phyloP scores from a whole-genome alignment of 2,329 filamentous ascomycete species.

The Colletotrichum lini region DNA sequence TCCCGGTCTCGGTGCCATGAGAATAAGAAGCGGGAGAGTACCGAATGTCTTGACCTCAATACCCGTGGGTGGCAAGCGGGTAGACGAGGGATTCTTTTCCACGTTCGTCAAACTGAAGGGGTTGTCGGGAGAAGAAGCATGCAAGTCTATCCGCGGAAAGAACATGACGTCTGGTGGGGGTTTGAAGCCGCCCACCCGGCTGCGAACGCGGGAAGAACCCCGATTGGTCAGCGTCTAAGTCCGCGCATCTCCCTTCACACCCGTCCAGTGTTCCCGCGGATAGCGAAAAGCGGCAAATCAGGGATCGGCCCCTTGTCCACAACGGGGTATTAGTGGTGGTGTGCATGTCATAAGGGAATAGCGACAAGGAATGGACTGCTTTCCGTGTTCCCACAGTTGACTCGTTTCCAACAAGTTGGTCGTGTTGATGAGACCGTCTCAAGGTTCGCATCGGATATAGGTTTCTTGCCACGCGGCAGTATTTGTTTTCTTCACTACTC shows the following conservation, averaged over 20 bases:
- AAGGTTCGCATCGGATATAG: background rate
- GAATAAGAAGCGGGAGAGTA: background rate
- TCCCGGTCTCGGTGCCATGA: slow-evolving; percentile 20
- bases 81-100: slow-evolving; percentile 9
- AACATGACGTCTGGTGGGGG: background rate
- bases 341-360: background rate
- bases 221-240: background rate
- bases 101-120: background rate
- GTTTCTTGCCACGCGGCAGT: background rate
- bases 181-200: background rate
- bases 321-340: background rate
- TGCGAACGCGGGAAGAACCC: slow-evolving; percentile 5
- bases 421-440: background rate
- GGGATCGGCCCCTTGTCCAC: background rate
- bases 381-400: background rate
- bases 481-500: background rate
- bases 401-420: background rate
- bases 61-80: slow-evolving; percentile 3
- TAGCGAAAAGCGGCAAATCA: background rate
- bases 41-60: background rate
- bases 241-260: too few relatives aligned
- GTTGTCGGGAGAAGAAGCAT: background rate
- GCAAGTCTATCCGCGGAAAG: slow-evolving; percentile 14
- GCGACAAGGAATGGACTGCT: background rate
- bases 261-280: slow-evolving; percentile 5